These are phyloP conservation scores for Phytophthora tentaculata DNA, from an alignment of 352 stramenopile genomes.

Conservation along the genomic window DNA sequence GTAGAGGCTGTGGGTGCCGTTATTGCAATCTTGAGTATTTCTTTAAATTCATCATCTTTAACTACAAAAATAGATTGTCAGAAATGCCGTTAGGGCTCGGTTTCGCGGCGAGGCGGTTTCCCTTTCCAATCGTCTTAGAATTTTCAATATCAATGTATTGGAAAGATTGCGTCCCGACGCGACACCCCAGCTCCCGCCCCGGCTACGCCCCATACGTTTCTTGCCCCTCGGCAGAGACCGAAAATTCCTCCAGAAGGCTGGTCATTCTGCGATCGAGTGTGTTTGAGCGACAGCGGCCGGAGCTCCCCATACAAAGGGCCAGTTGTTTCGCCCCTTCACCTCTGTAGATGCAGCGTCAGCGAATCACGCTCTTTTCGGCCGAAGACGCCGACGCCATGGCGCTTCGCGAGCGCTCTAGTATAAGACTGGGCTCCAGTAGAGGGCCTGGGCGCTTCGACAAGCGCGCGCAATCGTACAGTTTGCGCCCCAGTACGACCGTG, in stretches of 20 bases:
- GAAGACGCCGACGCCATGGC: slow-evolving; percentile 80
- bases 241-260: slow-evolving; percentile 25
- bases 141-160: neutral
- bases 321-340: slow-evolving; percentile 12
- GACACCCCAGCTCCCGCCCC: slow-evolving; percentile 10
- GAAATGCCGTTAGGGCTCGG: slow-evolving; percentile 17
- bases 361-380: slow-evolving; percentile 73
- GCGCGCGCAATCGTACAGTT: slow-evolving; percentile 51
- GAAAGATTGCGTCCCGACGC: slow-evolving; percentile 25
- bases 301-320: slow-evolving; percentile 23
- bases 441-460: slow-evolving; percentile 38
- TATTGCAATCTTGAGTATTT: slow-evolving; percentile 14
- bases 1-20: slow-evolving; percentile 11
- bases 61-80: slow-evolving; percentile 25
- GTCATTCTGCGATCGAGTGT: slow-evolving; percentile 44
- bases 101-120: slow-evolving; percentile 12
- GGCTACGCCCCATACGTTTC: slow-evolving; percentile 22
- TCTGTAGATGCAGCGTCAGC: slow-evolving; percentile 53
- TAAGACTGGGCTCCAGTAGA: slow-evolving; percentile 35
- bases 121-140: neutral
- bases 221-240: slow-evolving; percentile 24
- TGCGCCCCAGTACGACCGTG: slow-evolving; percentile 72
- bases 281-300: slow-evolving; percentile 18
- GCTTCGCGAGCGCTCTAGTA: slow-evolving; percentile 59
- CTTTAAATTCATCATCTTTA: slow-evolving; percentile 5